Evolutionary conservation across 306 rosid species (phyloP), one percentile per base, ranked within the genome.

Genomic region (Pachyrhizus erosus): DNA sequence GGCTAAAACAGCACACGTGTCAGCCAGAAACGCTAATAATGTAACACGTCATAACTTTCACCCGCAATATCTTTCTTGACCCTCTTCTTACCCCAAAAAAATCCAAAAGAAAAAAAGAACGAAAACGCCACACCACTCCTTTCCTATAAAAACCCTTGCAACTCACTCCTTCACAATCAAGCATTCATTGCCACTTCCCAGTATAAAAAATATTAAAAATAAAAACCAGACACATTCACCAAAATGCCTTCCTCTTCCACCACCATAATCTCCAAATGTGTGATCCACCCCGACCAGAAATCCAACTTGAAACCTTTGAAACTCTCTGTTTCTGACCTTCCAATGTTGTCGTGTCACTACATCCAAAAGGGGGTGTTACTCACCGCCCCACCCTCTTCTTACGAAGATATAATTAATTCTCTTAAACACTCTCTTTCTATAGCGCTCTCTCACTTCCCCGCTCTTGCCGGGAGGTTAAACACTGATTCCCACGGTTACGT

Each of bases 301-400:
- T 92, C 98, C 52, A n/a, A 84, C 7, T 21, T 86, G 5, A 84
- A 87, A 62, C 80, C 91, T 0, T 83, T 94, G 1, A 91, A 85
- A 72, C 97, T 92, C 74, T 92, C 96, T 0, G 97, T 94, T 34
- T 92, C 97, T 2, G 98, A 94, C 55, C 90, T 94, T 3, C 98
- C 98, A 2, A 92, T 94, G 98, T 92, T 94, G 49, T 92, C 98
- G 0, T 92, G 97, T 67, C 98, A 94, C 42, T 94, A 94, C 84
- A 94, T 94, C 60, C 98, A 94, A 39, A 94, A 94, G 73, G 97
- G 98, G 0, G 92, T 94, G 3, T 78, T 94, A 1, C 80, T 94
- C 42, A 27, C 80, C 7, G 81, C 88, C 34, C 97, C 96, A 0
- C 90, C 98, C 27, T 75, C 73, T 68, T 82, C 96, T 73, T 66